These are phyloP conservation scores for Starmerella vitae DNA, from an alignment of 805 yeast species.

Conservation along the genomic window DNA sequence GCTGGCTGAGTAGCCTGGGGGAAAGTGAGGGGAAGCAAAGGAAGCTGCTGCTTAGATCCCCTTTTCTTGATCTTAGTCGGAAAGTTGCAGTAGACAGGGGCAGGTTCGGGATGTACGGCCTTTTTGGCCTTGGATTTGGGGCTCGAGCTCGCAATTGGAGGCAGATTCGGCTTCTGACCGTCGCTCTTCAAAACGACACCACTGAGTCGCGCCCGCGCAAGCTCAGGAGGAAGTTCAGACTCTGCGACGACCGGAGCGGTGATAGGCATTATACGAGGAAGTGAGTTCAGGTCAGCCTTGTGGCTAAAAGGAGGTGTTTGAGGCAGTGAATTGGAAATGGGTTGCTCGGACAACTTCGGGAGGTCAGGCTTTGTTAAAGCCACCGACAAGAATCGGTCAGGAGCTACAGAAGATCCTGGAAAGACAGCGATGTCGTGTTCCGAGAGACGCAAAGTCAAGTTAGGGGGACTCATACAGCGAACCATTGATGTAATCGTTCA, in stretches of 20 bases:
- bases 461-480: too few species aligned
- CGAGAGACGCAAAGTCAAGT: too few species aligned
- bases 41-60: not conserved
- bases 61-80: not conserved
- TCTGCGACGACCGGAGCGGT: not conserved
- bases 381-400: not conserved
- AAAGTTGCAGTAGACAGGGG: not conserved
- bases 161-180: not conserved
- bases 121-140: too few species aligned
- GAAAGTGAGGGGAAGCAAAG: not conserved
- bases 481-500: too few species aligned
- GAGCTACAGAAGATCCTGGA: not conserved
- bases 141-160: not conserved
- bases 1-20: not conserved
- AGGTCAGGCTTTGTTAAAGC: not conserved
- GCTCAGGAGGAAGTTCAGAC: constrained; percentile 3
- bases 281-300: too few species aligned
- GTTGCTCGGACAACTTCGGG: not conserved
- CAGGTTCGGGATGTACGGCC: too few species aligned
- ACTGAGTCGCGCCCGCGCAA: constrained; percentile 1
- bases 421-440: too few species aligned
- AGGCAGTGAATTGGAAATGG: too few species aligned
- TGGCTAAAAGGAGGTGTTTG: too few species aligned
- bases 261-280: not conserved
- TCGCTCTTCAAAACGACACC: not conserved